Evolutionary conservation across 371 early-diverging fungal species (phyloP).

Genomic region (Circinella umbellata): DNA sequence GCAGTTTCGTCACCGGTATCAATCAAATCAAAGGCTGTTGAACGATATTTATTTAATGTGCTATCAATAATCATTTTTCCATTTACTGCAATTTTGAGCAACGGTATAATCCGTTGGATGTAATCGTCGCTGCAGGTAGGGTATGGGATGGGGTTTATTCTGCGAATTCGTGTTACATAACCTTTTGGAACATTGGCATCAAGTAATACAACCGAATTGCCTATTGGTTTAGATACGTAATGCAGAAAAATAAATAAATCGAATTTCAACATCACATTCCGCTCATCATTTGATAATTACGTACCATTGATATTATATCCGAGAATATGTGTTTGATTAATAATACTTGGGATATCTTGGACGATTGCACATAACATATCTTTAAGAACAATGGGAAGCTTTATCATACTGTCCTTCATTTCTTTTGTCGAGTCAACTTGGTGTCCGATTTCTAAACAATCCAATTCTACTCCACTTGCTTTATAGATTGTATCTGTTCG

Average conservation of each 20-base stretch:
- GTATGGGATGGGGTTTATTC: conserved; percentile 5
- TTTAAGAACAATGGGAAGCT: conserved; percentile 17
- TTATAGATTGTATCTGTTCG: conserved; percentile 18
- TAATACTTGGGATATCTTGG: neutral
- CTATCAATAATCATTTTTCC: conserved; percentile 11
- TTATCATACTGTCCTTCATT: conserved; percentile 6
- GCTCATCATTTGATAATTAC: neutral
- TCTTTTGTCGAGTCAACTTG: conserved; percentile 10
- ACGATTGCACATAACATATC: conserved; percentile 20
- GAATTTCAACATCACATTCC: neutral
- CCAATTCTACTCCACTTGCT: conserved; percentile 15
- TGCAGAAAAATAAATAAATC: neutral
- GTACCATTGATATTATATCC: conserved; percentile 22
- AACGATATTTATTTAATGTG: neutral
- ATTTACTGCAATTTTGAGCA: conserved; percentile 14
- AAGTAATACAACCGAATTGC: conserved; percentile 11
- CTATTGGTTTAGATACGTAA: neutral
- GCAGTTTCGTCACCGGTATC: neutral
- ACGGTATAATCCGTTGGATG: neutral
- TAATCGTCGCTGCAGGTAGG: conserved; percentile 12
- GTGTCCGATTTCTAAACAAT: conserved; percentile 14
- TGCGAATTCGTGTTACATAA: conserved; percentile 9
- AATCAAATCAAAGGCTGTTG: neutral
- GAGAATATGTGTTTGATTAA: conserved; percentile 8
- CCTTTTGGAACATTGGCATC: conserved; percentile 15